A percentile compares a stretch with the other conserved stretches of the same genome.
These are phyloP conservation scores for Clonostachys rosea DNA, from an alignment of 2,329 filamentous ascomycete species.

Conservation along the genomic window DNA sequence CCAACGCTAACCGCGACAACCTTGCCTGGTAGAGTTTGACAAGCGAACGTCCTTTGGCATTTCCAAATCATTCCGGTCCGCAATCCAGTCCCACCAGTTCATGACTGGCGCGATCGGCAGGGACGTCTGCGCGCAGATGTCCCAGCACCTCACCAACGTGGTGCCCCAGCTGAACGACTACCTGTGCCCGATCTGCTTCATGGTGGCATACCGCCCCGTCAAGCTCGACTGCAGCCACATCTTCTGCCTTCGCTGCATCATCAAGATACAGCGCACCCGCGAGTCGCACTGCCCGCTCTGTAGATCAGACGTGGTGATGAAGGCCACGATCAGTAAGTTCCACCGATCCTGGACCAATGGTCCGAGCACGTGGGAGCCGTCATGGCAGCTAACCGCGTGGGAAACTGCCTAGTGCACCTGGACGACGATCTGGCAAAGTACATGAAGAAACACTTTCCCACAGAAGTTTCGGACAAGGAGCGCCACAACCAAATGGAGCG, in stretches of 20 bases:
- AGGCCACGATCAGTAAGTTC: conserved; percentile 58
- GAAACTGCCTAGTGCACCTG: conserved; percentile 51
- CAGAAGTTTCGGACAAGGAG: conserved; percentile 63
- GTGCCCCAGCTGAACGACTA: conserved; percentile 85
- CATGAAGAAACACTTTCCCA: conserved; percentile 71
- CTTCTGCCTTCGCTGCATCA: conserved; percentile 80
- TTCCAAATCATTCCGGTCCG: conserved; percentile 55
- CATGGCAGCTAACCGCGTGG: background rate
- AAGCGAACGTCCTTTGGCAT: conserved; percentile 75
- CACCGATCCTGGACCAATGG: background rate
- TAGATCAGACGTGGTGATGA: conserved; percentile 64
- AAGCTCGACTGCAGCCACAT: conserved; percentile 69
- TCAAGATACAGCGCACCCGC: conserved; percentile 69
- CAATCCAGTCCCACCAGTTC: conserved; percentile 54
- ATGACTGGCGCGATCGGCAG: conserved; percentile 66
- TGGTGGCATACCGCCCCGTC: conserved; percentile 78
- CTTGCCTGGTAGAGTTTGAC: conserved; percentile 62
- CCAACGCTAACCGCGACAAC: background rate
- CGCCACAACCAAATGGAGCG: conserved; percentile 70
- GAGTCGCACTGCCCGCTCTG: conserved; percentile 73
- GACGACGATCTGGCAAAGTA: conserved; percentile 66
- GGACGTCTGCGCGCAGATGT: conserved; percentile 71
- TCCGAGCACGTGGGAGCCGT: background rate
- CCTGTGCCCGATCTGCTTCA: conserved; percentile 74
- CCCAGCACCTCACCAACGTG: conserved; percentile 64